Evolutionary conservation across 345 rosid species (phyloP).

Genomic region (Acer yangbiense): DNA sequence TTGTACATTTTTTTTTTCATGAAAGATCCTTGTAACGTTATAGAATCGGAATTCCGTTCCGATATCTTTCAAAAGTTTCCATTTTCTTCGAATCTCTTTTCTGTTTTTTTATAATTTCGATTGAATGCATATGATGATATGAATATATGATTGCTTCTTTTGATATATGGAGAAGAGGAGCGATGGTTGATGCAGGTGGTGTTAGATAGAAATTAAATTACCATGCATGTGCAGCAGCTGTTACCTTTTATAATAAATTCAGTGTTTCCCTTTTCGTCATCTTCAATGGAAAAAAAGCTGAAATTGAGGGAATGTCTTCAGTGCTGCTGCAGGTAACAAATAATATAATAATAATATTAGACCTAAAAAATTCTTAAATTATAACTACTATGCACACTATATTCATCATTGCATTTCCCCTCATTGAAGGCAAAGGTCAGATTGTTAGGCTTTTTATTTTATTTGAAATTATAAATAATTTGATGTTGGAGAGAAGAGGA

Average conservation of each 20-base stretch:
- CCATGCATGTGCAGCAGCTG: conserved; percentile 18
- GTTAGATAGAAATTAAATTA: not conserved
- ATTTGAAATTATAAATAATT: no score
- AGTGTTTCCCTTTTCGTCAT: conserved; percentile 27
- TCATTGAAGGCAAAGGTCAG: not conserved
- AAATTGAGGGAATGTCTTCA: conserved; percentile 8
- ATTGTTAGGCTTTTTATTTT: not conserved
- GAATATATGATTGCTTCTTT: conserved; percentile 14
- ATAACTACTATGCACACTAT: not conserved
- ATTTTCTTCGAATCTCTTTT: not conserved
- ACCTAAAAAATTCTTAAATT: not conserved
- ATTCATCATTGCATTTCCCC: not conserved
- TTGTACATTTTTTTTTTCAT: no score
- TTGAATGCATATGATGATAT: conserved; percentile 9
- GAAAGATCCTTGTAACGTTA: no score
- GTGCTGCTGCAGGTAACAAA: not conserved
- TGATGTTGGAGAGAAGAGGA: no score
- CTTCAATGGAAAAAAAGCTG: conserved; percentile 20
- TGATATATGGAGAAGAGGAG: not conserved
- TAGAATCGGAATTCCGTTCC: not conserved
- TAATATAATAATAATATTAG: not conserved
- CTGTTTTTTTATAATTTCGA: not conserved
- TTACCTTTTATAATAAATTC: conserved; percentile 18
- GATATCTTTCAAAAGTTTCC: conserved; percentile 5
- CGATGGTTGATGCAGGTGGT: not conserved